These are phyloP conservation scores for Annulohypoxylon truncatum DNA, from an alignment of 2,329 filamentous ascomycete species.

Conservation along the genomic window DNA sequence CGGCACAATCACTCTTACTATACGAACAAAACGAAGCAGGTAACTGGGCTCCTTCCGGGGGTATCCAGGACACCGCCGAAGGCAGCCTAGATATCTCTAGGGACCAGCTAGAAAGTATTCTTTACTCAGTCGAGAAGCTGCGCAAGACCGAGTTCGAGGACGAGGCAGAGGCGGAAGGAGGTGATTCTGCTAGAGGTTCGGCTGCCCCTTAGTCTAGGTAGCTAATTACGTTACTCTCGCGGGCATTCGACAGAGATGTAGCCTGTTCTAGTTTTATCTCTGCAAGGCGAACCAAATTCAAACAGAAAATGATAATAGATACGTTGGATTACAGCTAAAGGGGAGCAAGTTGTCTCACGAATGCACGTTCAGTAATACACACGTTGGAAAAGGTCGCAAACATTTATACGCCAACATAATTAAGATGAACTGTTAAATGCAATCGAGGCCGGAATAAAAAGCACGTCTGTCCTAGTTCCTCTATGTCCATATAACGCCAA, in stretches of 20 bases:
- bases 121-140: slow-evolving; percentile 49
- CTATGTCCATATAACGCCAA: slow-evolving; percentile 52
- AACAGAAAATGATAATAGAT: not conserved
- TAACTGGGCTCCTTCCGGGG: slow-evolving; percentile 26
- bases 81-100: slow-evolving; percentile 36
- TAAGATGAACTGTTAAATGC: slow-evolving; percentile 20
- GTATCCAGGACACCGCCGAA: slow-evolving; percentile 21
- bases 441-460: slow-evolving; percentile 36
- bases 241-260: not conserved
- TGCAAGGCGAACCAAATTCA: no score
- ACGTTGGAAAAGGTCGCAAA: not conserved
- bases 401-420: not conserved
- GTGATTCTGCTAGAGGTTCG: slow-evolving; percentile 1
- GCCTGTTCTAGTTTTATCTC: not conserved
- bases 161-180: slow-evolving; percentile 30
- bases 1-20: slow-evolving; percentile 33
- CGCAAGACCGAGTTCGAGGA: slow-evolving; percentile 49
- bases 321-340: not conserved
- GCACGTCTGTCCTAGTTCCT: slow-evolving; percentile 45
- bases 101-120: slow-evolving; percentile 45
- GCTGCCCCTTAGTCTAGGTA: not conserved
- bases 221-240: not conserved
- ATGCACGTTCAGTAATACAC: not conserved
- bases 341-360: not conserved
- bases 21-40: slow-evolving; percentile 41